Evolutionary conservation across 371 early-diverging fungal genomes (phyloP).

Genomic region (Lichtheimia hyalospora): DNA sequence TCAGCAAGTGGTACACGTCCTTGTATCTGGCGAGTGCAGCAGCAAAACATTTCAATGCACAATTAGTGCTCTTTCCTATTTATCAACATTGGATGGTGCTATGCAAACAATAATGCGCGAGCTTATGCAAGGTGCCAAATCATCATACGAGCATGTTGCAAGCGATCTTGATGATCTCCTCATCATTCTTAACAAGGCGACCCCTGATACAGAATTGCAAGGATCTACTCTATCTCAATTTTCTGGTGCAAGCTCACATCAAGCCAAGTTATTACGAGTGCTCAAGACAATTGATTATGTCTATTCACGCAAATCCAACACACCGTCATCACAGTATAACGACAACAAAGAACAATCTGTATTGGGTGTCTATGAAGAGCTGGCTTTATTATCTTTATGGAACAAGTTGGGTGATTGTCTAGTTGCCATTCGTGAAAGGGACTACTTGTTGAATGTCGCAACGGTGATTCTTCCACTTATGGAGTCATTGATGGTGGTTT

Average conservation of each 20-base stretch:
- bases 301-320: conserved; percentile 46
- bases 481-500: conserved; percentile 97
- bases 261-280: conserved; percentile 90
- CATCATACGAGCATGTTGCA: conserved; percentile 69
- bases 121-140: conserved; percentile 69
- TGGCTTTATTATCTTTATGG: conserved; percentile 81
- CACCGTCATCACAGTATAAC: conserved; percentile 8
- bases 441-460: conserved; percentile 85
- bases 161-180: conserved; percentile 68
- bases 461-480: conserved; percentile 93
- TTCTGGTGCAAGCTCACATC: conserved; percentile 83
- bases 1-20: conserved; percentile 81
- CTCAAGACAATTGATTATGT: conserved; percentile 93
- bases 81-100: conserved; percentile 75
- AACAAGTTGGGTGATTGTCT: conserved; percentile 75
- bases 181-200: conserved; percentile 54
- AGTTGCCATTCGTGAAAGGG: conserved; percentile 68
- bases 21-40: conserved; percentile 90
- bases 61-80: conserved; percentile 83
- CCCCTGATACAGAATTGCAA: conserved; percentile 65
- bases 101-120: conserved; percentile 77
- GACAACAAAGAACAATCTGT: conserved; percentile 39
- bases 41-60: conserved; percentile 94
- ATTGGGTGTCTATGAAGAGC: conserved; percentile 67
- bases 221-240: conserved; percentile 65